Percentiles rank a stretch among this genome's conserved stretches.
Evolutionary conservation across 805 yeast genomes (phyloP).

Genomic region (Teunomyces tritomae): DNA sequence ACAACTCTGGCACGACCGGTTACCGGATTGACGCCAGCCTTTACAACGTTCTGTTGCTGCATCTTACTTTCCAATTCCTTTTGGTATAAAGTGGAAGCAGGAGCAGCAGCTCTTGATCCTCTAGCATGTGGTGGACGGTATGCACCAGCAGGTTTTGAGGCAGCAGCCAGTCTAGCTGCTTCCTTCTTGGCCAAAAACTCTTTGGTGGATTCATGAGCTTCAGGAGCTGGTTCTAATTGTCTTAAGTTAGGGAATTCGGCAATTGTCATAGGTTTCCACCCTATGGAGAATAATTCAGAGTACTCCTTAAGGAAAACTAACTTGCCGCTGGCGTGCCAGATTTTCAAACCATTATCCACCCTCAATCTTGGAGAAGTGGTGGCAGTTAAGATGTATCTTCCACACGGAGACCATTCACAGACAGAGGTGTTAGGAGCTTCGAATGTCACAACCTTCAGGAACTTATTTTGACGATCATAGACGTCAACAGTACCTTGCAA

Average conservation of each 20-base stretch:
- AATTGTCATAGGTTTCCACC: slow-evolving; percentile 75
- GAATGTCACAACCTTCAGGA: slow-evolving; percentile 72
- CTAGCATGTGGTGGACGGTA: slow-evolving; percentile 97
- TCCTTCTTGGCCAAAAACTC: slow-evolving; percentile 49
- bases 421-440: slow-evolving; percentile 95
- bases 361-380: slow-evolving; percentile 96
- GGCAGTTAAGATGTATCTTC: slow-evolving; percentile 88
- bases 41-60: slow-evolving; percentile 7
- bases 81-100: slow-evolving; percentile 55
- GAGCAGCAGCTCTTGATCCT: slow-evolving; percentile 26
- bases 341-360: slow-evolving; percentile 91
- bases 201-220: slow-evolving; percentile 68
- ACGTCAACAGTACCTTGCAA: slow-evolving; percentile 95
- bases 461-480: slow-evolving; percentile 86
- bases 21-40: slow-evolving; percentile 19
- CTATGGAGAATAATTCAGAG: slow-evolving; percentile 73
- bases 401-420: slow-evolving; percentile 98
- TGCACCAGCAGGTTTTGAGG: slow-evolving; percentile 75
- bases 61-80: slow-evolving; percentile 42
- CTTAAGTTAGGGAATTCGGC: slow-evolving; percentile 54
- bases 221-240: slow-evolving; percentile 53
- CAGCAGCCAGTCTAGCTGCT: slow-evolving; percentile 29
- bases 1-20: slow-evolving; percentile 39
- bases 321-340: slow-evolving; percentile 90
- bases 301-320: slow-evolving; percentile 76